These are phyloP conservation scores for Chaetomiaceae sp. DNA, from an alignment of 2,329 filamentous ascomycete species.

Conservation along the genomic window DNA sequence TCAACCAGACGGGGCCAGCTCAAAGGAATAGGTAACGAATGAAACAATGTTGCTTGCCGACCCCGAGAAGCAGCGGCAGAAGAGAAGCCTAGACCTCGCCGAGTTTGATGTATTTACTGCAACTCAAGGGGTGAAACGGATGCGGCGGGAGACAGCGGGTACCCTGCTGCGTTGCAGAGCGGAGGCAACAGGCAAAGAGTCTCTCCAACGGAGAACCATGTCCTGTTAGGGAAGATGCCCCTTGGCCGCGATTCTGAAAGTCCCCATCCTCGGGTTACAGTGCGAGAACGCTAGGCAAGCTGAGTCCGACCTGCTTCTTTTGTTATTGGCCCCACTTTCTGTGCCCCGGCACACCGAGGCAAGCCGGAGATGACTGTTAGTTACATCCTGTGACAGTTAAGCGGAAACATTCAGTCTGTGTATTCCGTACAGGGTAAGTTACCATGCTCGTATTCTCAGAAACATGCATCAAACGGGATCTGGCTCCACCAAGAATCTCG, in stretches of 20 bases:
- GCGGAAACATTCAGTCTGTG: too few relatives aligned
- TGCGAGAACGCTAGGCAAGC: background rate
- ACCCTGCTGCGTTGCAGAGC: conserved; percentile 4
- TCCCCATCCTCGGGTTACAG: background rate
- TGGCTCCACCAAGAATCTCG: too few relatives aligned
- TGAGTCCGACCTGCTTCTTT: background rate
- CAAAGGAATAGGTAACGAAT: background rate
- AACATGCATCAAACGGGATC: too few relatives aligned
- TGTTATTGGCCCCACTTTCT: background rate
- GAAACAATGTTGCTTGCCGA: too few relatives aligned
- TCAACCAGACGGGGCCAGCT: background rate
- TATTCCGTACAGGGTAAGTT: too few relatives aligned
- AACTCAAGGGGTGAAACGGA: background rate
- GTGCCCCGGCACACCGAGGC: background rate
- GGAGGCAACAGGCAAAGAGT: background rate
- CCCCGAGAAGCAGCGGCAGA: too few relatives aligned
- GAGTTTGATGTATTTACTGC: background rate
- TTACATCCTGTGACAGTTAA: background rate
- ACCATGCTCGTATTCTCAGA: too few relatives aligned
- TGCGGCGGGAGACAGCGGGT: conserved; percentile 5
- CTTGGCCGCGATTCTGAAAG: background rate
- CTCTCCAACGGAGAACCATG: background rate
- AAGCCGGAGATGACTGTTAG: too few relatives aligned
- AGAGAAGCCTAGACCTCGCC: background rate
- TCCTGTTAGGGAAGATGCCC: conserved; percentile 4